Evolutionary conservation across 1,284 basidiomycete species (phyloP), one percentile per base, ranked within the genome.

Genomic region (Chalciporus sp.): DNA sequence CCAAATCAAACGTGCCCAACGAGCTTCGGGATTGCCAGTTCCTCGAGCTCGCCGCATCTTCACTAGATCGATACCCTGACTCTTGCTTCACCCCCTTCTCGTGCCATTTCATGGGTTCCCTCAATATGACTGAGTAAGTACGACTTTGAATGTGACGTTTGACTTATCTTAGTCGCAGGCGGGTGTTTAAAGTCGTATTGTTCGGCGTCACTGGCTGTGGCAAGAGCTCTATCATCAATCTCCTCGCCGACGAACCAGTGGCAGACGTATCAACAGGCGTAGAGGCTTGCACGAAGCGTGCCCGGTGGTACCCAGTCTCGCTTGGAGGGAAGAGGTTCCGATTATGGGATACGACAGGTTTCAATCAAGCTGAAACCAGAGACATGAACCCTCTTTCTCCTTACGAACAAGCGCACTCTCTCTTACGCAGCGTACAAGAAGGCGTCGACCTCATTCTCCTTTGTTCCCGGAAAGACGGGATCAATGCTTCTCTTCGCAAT

Each of bases 321-420:
- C 28, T 69, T 5, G 54, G 50, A 26, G 54, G 47, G 14, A 65
- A 53, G 42, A 51, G 43, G n/a, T 58, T 66, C 44, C 65, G 61
- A 16, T 31, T 76, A 29, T 76, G 70, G 66, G 65, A 66, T 47
- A 70, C 65, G 19, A 70, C 56, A 56, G 65, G 65, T 4, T 66
- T 66, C 42, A 65, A 65, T 23, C 64, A 55, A 43, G 56, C 56
- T 35, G 56, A 68, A 45, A 40, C 47, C 23, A 55, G 42, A 28
- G 66, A 50, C 42, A 47, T 29, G 44, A n/a, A 61, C 47, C 62
- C 55, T 0, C 47, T 70, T 49, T 55, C 66, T 14, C 64, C 65
- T 20, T 66, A 68, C 23, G 56, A 70, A 39, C 66, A 66, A 17
- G 67, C 67, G 0, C 56, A 70, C 11, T 20, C 62, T 12, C 64